Evolutionary conservation across 2,329 filamentous ascomycete species (phyloP), one percentile per base, ranked within the genome.

Genomic region (Scytalidium lignicola): DNA sequence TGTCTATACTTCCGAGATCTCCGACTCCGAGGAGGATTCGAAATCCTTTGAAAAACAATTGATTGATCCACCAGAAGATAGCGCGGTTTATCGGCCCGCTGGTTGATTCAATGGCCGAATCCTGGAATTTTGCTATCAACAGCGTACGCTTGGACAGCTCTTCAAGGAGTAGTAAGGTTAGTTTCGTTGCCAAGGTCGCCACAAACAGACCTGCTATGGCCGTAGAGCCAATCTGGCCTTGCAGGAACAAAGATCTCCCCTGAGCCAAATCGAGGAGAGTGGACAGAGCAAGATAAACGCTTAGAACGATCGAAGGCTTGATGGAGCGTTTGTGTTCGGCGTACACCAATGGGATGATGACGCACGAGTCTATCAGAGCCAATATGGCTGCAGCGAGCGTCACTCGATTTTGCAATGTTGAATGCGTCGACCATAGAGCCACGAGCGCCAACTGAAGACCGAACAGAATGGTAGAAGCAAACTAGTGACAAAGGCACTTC

Each of bases 41-140:
- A 20, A 28, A 44, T 21, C 46, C 49, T 37, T 28, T 41, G 4
- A 37, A 9, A 40, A 51, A 48, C 12, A 51, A 22, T n/a, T 20
- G n/a, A 23, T 48, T 51, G n/a, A 48, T 32, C 49, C 49, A 51
- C 40, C 45, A 48, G 23, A 51, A 44, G 15, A 51, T 9, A 32
- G 37, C 39, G 15, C 49, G 32, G 18, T 43, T 51, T 13, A 51
- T 10, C 15, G 43, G 28, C 18, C 49, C 45, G 18, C 49, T 51
- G 17, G 49, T 51, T 32, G 49, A 20, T 26, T 51, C 49, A 22
- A 28, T 20, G 10, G 45, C 13, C 9, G 37, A 44, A 13, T 29
- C 18, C 19, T 43, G n/a, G 20, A 41, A 51, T 18, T 19, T 18
- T 15, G 9, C 15, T 19, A 18, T 26, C 21, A 51, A 22, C 23